Percentiles rank a stretch among this genome's conserved stretches.
Conservation (phyloP, 176 grass and related monocot genomes). For the Microstegium vimineum region DNA sequence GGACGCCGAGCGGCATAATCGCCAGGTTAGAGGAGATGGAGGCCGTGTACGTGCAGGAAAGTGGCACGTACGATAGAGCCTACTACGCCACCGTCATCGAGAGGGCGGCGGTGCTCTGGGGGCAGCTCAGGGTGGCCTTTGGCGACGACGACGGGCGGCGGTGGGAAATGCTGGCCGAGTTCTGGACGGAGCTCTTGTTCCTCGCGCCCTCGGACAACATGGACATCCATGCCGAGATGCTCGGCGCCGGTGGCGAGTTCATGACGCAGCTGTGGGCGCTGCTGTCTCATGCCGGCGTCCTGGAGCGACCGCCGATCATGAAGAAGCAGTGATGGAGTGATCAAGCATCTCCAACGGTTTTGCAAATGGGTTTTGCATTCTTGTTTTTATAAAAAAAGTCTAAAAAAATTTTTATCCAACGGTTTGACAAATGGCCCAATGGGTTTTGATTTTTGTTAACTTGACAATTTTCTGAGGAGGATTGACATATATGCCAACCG, state of each 20-base stretch:
- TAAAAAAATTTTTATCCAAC: no score
- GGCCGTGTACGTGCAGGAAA: neutral
- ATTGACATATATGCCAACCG: no score
- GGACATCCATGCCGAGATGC: slow-evolving; percentile 43
- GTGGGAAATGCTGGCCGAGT: slow-evolving; percentile 44
- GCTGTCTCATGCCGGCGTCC: slow-evolving; percentile 41
- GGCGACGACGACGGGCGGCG: neutral
- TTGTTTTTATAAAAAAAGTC: no score
- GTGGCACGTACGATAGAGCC: neutral
- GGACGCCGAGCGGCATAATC: neutral
- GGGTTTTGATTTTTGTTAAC: no score
- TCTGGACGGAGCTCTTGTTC: slow-evolving; percentile 45
- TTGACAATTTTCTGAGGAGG: no score
- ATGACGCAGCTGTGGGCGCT: slow-evolving; percentile 53
- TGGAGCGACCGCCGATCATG: slow-evolving; percentile 15
- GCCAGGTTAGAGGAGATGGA: slow-evolving; percentile 6
- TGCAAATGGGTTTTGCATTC: no score
- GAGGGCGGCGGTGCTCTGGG: slow-evolving; percentile 29
- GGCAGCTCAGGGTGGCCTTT: slow-evolving; percentile 22
- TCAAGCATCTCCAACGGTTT: no score
- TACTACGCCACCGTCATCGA: slow-evolving; percentile 27
- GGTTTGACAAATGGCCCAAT: no score
- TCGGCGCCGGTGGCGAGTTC: slow-evolving; percentile 47
- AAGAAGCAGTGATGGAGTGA: no score
- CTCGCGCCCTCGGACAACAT: slow-evolving; percentile 50